Conservation (phyloP, 1,139 yeast genomes). For the Zygosaccharomyces sapae region DNA sequence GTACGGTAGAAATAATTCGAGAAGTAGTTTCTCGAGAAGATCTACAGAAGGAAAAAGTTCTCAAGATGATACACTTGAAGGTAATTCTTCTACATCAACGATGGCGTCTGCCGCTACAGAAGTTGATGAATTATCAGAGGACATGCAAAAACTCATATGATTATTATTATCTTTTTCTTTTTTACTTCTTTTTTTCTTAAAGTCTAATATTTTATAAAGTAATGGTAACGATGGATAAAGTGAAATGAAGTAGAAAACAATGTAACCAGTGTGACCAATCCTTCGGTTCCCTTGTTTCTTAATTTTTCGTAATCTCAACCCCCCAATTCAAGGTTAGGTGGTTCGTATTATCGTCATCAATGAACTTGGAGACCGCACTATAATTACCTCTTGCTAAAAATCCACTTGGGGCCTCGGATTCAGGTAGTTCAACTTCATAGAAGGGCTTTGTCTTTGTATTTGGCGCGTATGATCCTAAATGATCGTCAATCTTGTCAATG, state of each 20-base stretch:
- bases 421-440: constrained; percentile 74
- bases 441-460: constrained; percentile 77
- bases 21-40: constrained; percentile 5
- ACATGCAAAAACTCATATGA: constrained; percentile 9
- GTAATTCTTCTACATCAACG: constrained; percentile 2
- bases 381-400: constrained; percentile 83
- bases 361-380: constrained; percentile 73
- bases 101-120: constrained; percentile 3
- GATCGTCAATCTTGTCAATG: constrained; percentile 82
- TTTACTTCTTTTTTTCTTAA: not conserved
- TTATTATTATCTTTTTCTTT: not conserved
- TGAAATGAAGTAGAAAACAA: not conserved
- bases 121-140: constrained; percentile 4
- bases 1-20: constrained; percentile 5
- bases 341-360: constrained; percentile 78
- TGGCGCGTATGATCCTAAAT: constrained; percentile 88
- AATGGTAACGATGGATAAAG: constrained; percentile 4
- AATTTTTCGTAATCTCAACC: constrained; percentile 57
- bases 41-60: constrained; percentile 1
- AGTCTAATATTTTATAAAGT: not conserved
- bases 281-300: not conserved
- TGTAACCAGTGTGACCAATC: no score
- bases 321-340: constrained; percentile 84
- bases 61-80: constrained; percentile 1
- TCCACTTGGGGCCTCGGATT: constrained; percentile 91